Evolutionary conservation across 208 protist genomes (phyloP).

Genomic region (Leptomonas seymouri): DNA sequence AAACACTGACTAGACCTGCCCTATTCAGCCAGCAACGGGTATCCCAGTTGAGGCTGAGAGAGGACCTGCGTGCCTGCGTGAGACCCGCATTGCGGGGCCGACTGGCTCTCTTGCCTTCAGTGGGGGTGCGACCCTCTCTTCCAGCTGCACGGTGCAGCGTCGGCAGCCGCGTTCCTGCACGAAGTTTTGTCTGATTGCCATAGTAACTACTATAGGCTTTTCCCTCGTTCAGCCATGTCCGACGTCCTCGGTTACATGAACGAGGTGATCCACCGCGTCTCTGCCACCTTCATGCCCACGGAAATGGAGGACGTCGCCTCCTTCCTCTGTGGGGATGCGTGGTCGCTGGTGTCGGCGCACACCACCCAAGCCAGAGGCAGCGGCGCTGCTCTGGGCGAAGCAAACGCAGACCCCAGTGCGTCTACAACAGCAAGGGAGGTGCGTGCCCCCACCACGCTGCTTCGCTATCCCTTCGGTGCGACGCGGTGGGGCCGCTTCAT

Average conservation of each 20-base stretch:
- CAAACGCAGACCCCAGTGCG: background rate
- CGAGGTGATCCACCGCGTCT: constrained; percentile 49
- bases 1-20: too few relatives aligned
- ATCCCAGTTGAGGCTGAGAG: too few relatives aligned
- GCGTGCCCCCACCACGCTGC: background rate
- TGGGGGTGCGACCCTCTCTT: too few relatives aligned
- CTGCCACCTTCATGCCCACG: constrained; percentile 57
- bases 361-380: background rate
- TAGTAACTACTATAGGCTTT: background rate
- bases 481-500: constrained; percentile 54
- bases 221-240: constrained; percentile 32
- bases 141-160: too few relatives aligned
- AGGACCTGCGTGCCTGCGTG: too few relatives aligned
- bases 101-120: too few relatives aligned
- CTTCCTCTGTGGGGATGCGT: constrained; percentile 50
- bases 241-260: constrained; percentile 61
- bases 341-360: constrained; percentile 7
- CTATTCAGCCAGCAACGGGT: too few relatives aligned
- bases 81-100: too few relatives aligned
- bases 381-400: background rate
- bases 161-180: too few relatives aligned
- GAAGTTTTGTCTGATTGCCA: too few relatives aligned
- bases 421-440: background rate
- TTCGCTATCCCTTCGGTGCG: constrained; percentile 34
- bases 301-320: constrained; percentile 56